phyloP scores from a whole-genome alignment of 345 rosid genomes.

The Lepidium didymum region DNA sequence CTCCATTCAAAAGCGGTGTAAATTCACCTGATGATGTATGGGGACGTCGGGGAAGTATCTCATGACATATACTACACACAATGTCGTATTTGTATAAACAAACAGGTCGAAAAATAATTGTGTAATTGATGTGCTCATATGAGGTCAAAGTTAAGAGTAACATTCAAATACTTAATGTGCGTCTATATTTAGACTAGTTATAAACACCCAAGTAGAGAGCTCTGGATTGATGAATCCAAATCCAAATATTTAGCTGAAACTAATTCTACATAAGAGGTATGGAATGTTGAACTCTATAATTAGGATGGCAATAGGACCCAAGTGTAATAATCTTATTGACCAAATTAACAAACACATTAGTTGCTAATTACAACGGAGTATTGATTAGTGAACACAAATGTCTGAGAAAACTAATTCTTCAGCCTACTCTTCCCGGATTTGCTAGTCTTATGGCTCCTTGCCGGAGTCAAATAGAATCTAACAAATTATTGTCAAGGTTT shows the following conservation, averaged over 20 bases:
- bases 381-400: background rate
- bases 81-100: conserved; percentile 9
- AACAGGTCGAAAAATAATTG: background rate
- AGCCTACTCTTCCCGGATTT: conserved; percentile 54
- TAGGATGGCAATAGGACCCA: background rate
- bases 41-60: background rate
- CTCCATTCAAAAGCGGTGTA: conserved; percentile 20
- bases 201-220: background rate
- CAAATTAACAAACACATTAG: conserved; percentile 5
- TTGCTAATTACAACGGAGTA: conserved; percentile 18
- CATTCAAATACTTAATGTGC: too few species aligned
- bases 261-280: background rate
- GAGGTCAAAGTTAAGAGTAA: too few species aligned
- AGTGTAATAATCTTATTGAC: background rate
- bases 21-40: background rate
- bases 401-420: conserved; percentile 27
- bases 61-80: background rate
- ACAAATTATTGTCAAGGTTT: conserved; percentile 47
- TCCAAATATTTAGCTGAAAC: background rate
- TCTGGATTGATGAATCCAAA: background rate
- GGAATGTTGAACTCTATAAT: background rate
- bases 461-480: conserved; percentile 60
- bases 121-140: background rate
- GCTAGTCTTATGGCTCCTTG: conserved; percentile 48
- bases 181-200: background rate